phyloP scores from a whole-genome alignment of 2,329 filamentous ascomycete species.

The Penicillium sp. region DNA sequence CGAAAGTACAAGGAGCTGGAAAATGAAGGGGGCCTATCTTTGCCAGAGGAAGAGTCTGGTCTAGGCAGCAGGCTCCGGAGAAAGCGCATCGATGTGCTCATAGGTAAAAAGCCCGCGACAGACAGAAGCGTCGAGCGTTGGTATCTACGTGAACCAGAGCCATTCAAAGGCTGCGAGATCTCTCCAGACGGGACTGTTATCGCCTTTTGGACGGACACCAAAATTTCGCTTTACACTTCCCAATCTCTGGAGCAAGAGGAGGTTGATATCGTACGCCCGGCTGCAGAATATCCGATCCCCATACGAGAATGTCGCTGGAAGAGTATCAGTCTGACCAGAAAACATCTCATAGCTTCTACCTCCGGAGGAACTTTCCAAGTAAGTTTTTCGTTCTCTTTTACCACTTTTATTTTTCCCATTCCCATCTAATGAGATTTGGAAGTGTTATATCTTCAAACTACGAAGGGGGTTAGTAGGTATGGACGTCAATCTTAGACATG shows the following conservation, averaged over 20 bases:
- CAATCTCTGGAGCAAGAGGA: not conserved
- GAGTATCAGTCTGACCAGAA: not conserved
- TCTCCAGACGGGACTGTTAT: not conserved
- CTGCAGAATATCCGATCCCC: not conserved
- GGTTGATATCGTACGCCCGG: not conserved
- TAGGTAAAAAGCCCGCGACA: not conserved
- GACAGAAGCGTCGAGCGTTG: not conserved
- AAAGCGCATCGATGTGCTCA: not conserved
- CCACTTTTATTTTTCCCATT: not conserved
- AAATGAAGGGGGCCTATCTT: not conserved
- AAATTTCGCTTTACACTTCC: not conserved
- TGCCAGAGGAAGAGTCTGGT: not conserved
- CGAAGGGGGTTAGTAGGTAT: not conserved
- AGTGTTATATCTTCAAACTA: not conserved
- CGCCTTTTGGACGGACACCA: not conserved
- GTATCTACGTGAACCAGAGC: not conserved
- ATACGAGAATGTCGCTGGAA: not conserved
- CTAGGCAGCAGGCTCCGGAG: not conserved
- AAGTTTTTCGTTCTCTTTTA: not conserved
- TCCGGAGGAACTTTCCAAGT: not conserved
- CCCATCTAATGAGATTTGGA: not conserved
- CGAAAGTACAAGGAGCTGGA: not conserved
- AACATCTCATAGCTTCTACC: not conserved
- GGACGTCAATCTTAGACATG: not conserved
- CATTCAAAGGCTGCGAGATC: not conserved